Conservation (phyloP, 257 asterid species). For the Apocynum venetum region DNA sequence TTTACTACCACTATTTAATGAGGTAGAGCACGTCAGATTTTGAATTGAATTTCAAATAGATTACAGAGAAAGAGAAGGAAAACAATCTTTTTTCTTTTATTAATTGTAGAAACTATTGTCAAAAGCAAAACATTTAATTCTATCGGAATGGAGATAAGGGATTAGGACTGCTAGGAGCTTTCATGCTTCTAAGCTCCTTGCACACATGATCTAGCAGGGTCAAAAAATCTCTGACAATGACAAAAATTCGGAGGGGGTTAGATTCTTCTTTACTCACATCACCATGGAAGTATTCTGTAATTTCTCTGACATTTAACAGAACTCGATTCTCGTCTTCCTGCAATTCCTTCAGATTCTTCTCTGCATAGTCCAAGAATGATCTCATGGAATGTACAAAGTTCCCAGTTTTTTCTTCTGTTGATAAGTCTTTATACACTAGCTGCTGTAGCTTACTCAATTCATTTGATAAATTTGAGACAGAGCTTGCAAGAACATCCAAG, state of each 20-base stretch:
- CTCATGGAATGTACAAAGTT: conserved; percentile 59
- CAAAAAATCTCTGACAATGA: conserved; percentile 88
- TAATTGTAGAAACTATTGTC: conserved; percentile 22
- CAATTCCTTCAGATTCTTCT: conserved; percentile 54
- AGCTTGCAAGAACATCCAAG: conserved; percentile 73
- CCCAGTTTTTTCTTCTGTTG: conserved; percentile 40
- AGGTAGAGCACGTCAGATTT: background rate
- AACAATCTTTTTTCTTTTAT: background rate
- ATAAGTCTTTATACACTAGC: conserved; percentile 41
- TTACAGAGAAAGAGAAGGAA: background rate
- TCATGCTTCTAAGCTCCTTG: conserved; percentile 70
- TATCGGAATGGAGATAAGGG: conserved; percentile 72
- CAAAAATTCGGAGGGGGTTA: conserved; percentile 71
- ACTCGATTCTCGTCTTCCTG: conserved; percentile 69
- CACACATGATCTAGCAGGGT: conserved; percentile 82
- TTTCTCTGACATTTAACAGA: conserved; percentile 57
- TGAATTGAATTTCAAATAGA: background rate
- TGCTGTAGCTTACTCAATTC: conserved; percentile 39
- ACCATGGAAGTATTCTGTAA: conserved; percentile 93
- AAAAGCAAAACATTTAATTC: conserved; percentile 25
- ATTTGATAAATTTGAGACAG: conserved; percentile 58
- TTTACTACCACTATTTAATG: background rate
- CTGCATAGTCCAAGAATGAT: conserved; percentile 54
- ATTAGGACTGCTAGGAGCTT: conserved; percentile 40
- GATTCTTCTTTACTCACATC: conserved; percentile 81